These are phyloP conservation scores for Talaromyces marneffei DNA, from an alignment of 2,329 filamentous ascomycete genomes.

Conservation along the genomic window DNA sequence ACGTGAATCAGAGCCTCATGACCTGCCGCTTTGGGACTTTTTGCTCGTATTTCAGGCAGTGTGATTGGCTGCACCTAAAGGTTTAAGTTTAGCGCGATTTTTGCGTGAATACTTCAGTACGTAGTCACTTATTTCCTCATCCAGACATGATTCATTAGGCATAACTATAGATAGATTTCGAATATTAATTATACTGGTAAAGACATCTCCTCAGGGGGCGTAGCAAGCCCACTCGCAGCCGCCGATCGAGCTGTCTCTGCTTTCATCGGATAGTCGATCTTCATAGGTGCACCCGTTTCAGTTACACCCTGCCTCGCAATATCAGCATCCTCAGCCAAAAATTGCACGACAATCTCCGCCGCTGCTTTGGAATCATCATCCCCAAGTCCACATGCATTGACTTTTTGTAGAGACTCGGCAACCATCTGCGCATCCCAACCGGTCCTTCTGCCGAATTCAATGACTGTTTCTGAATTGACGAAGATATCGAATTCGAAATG, in stretches of 20 bases:
- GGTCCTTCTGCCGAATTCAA: constrained; percentile 20
- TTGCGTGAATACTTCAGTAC: background rate
- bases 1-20: background rate
- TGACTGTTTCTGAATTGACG: constrained; percentile 21
- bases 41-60: background rate
- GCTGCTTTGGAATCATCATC: constrained; percentile 29
- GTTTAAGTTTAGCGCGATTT: background rate
- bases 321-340: constrained; percentile 24
- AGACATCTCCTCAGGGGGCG: constrained; percentile 18
- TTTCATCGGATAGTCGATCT: background rate
- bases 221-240: constrained; percentile 18
- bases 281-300: background rate
- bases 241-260: background rate
- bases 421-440: constrained; percentile 19
- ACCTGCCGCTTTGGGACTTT: background rate
- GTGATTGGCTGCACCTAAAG: background rate
- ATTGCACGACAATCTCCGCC: constrained; percentile 29
- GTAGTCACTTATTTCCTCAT: background rate
- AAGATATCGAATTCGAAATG: constrained; percentile 30
- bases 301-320: too few relatives aligned
- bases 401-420: constrained; percentile 17
- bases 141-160: background rate
- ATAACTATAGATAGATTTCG: background rate
- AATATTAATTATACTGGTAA: background rate
- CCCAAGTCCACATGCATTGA: constrained; percentile 21